These are phyloP conservation scores for Hypoxylon sp. DNA, from an alignment of 2,329 filamentous ascomycete genomes.

Conservation along the genomic window DNA sequence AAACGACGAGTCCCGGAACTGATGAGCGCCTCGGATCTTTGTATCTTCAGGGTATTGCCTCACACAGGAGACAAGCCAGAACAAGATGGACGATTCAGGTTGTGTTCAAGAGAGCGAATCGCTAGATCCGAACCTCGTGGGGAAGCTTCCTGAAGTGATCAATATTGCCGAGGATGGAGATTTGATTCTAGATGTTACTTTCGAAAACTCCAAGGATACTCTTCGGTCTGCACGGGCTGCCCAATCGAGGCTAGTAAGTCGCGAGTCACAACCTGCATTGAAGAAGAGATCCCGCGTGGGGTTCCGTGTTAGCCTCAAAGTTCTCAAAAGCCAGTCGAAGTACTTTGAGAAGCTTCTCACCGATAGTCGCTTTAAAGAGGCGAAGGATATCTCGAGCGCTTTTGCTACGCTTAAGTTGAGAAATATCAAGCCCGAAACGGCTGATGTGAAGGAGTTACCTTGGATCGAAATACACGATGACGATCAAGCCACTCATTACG, in stretches of 20 bases:
- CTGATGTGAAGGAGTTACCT: slow-evolving; percentile 69
- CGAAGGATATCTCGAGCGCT: slow-evolving; percentile 65
- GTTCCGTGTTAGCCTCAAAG: slow-evolving; percentile 73
- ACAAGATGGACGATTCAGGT: slow-evolving; percentile 53
- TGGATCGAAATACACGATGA: slow-evolving; percentile 75
- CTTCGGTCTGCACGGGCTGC: slow-evolving; percentile 63
- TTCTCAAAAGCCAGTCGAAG: slow-evolving; percentile 72
- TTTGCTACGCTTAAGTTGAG: slow-evolving; percentile 65
- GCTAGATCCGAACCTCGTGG: slow-evolving; percentile 29
- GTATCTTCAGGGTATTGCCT: slow-evolving; percentile 54
- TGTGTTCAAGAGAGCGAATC: slow-evolving; percentile 45
- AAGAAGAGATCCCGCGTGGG: slow-evolving; percentile 60
- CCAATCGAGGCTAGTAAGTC: slow-evolving; percentile 48
- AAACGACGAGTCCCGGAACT: slow-evolving; percentile 42
- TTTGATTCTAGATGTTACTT: slow-evolving; percentile 75
- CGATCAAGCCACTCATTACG: slow-evolving; percentile 74
- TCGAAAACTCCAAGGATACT: slow-evolving; percentile 70
- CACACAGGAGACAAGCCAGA: slow-evolving; percentile 56
- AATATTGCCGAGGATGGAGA: slow-evolving; percentile 72
- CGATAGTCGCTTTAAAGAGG: slow-evolving; percentile 75
- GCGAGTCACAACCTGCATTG: slow-evolving; percentile 51
- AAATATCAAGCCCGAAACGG: slow-evolving; percentile 64
- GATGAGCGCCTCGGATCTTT: slow-evolving; percentile 51
- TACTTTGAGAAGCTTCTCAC: slow-evolving; percentile 79
- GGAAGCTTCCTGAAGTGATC: slow-evolving; percentile 58